phyloP scores from a whole-genome alignment of 2,329 filamentous ascomycete species.

The Graphilbum fragrans region DNA sequence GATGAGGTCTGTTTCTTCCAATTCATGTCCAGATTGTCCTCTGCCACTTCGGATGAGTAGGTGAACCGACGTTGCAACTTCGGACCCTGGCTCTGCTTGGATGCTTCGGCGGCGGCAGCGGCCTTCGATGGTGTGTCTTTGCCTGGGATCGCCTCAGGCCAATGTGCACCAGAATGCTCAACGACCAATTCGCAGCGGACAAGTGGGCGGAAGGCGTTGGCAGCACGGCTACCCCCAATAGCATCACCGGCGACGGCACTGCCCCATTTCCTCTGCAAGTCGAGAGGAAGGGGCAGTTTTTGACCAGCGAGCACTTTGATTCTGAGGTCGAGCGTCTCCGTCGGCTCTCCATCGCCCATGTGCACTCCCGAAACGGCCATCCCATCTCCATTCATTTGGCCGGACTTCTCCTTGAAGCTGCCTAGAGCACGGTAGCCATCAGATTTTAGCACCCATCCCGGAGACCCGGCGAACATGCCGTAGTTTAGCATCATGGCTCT shows the following conservation, averaged over 20 bases:
- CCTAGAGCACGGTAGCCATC: slow-evolving; percentile 49
- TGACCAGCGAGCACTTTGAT: slow-evolving; percentile 70
- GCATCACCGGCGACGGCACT: not conserved
- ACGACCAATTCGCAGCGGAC: slow-evolving; percentile 74
- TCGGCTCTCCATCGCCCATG: slow-evolving; percentile 31
- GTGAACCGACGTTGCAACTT: no score
- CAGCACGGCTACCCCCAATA: not conserved
- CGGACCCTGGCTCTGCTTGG: no score
- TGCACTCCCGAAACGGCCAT: no score
- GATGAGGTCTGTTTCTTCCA: slow-evolving; percentile 40
- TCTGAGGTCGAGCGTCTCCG: slow-evolving; percentile 47
- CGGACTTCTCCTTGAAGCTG: no score
- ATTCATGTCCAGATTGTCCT: not conserved
- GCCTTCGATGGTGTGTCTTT: no score
- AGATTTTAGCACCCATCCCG: slow-evolving; percentile 81
- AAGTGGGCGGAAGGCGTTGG: slow-evolving; percentile 31
- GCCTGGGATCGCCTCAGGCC: no score
- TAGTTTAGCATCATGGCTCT: slow-evolving; percentile 94
- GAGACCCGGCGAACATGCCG: slow-evolving; percentile 84
- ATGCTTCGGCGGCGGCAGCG: not conserved
- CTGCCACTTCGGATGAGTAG: not conserved
- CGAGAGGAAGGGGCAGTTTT: slow-evolving; percentile 49
- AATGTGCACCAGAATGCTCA: slow-evolving; percentile 41
- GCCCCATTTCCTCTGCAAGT: slow-evolving; percentile 10
- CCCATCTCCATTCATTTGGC: no score